phyloP scores from a whole-genome alignment of 2,329 filamentous ascomycete genomes.

The Parastagonospora avenae region DNA sequence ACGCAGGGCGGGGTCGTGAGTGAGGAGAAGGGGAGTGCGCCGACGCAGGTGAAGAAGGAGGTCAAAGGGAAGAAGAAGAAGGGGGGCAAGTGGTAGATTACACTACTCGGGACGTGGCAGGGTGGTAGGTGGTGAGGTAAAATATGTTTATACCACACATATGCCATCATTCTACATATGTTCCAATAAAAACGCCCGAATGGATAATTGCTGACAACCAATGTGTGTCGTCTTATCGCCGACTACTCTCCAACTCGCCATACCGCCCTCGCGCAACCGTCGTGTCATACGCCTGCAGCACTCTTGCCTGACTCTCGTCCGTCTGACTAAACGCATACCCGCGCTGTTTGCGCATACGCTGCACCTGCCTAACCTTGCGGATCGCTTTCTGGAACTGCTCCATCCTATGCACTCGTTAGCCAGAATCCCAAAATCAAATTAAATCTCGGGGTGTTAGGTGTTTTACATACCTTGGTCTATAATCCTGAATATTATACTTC shows the following conservation, averaged over 20 bases:
- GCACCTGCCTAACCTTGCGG: conserved; percentile 95
- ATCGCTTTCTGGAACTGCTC: conserved; percentile 99
- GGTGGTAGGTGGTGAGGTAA: conserved; percentile 34
- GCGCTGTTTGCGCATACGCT: conserved; percentile 98
- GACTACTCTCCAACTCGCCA: conserved; percentile 85
- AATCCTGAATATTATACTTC: conserved; percentile 99
- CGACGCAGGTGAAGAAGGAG: conserved; percentile 37
- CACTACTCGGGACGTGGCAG: too few relatives aligned
- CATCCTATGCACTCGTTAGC: conserved; percentile 66
- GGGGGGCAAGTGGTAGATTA: conserved; percentile 36
- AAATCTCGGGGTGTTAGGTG: not conserved
- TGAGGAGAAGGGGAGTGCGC: conserved; percentile 60
- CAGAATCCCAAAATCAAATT: too few relatives aligned
- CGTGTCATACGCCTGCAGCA: conserved; percentile 97
- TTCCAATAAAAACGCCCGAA: not conserved
- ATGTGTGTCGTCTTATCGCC: conserved; percentile 25
- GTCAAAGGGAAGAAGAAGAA: conserved; percentile 40
- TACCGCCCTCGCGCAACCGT: conserved; percentile 89
- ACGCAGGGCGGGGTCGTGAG: conserved; percentile 85
- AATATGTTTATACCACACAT: not conserved
- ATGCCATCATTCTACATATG: not conserved
- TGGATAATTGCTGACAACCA: not conserved
- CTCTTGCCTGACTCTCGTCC: conserved; percentile 92
- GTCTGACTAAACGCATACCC: conserved; percentile 98
- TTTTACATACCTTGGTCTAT: conserved; percentile 79